Base-by-base conservation (phyloP, 2,329 filamentous ascomycete genomes). In the Epichloe sibirici region DNA sequence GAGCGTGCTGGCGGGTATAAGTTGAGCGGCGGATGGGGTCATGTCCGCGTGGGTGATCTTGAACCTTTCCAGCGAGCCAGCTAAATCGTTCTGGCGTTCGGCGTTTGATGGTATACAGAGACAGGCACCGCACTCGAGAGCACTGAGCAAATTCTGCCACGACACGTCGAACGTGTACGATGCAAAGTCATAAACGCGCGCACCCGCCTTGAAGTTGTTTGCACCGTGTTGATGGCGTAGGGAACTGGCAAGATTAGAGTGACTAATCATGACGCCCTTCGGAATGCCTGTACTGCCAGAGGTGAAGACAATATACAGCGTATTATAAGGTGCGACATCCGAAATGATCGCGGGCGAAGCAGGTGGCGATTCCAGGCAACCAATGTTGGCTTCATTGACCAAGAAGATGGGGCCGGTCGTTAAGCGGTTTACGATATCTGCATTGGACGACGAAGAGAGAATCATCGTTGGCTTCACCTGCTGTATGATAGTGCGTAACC, bases 251-350 rank as follows among this genome's bases (percentile, higher is more conserved):
- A 52, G 52, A 35, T 53, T 53, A 2, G 8, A n/a, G 45, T 57
- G 54, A 7, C 48, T 53, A 23, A 60, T 53, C 49, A 56, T 51
- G 11, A 56, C 55, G 3, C 58, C 58, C 38, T 60, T 60, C 0
- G 58, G 58, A 8, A 42, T 54, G 6, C 57, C 58, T 5, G 58
- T 59, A 51, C 57, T 59, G 9, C 57, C 58, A 7, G 58, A 60
- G 9, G 58, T 60, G 48, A 55, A 57, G 17, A 56, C 42, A 17
- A 53, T 40, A 39, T 49, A 49, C 28, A 49, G 9, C 13, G 28
- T 49, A 3, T 45, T 51, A 12, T 28, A 46, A 12, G 38, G 39
- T 9, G 11, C 34, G n/a, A 42, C 7, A 25, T 43, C 28, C 2
- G 48, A 43, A 21, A 23, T 15, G n/a, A 23, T n/a, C n/a, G 28